Evolutionary conservation across 306 rosid species (phyloP).

Genomic region (Inga oerstediana): DNA sequence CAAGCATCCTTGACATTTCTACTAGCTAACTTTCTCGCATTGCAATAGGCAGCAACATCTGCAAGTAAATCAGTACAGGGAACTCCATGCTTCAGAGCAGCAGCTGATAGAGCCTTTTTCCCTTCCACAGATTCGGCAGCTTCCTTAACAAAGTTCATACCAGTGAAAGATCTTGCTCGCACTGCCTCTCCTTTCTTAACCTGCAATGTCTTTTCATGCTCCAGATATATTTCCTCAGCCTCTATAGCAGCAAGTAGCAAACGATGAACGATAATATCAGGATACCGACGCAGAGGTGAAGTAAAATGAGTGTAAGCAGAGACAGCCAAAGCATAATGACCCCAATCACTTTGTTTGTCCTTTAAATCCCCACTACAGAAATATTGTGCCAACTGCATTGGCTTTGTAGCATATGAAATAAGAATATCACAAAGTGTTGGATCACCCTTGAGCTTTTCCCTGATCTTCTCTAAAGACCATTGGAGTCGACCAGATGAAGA

Average conservation of each 20-base stretch:
- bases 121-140: constrained; percentile 76
- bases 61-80: constrained; percentile 58
- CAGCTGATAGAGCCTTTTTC: constrained; percentile 62
- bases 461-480: constrained; percentile 58
- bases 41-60: constrained; percentile 68
- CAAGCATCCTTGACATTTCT: constrained; percentile 77
- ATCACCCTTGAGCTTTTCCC: constrained; percentile 80
- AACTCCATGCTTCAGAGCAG: constrained; percentile 70
- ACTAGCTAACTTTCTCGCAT: constrained; percentile 76
- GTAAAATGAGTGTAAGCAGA: constrained; percentile 92
- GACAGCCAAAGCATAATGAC: constrained; percentile 79
- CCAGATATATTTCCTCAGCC: constrained; percentile 72
- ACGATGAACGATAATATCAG: constrained; percentile 95
- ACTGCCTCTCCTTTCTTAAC: constrained; percentile 36
- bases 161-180: constrained; percentile 67
- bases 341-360: constrained; percentile 57
- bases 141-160: constrained; percentile 59
- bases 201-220: constrained; percentile 41
- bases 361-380: constrained; percentile 75
- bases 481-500: constrained; percentile 78
- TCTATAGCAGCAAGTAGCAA: constrained; percentile 75
- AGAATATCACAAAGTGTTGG: constrained; percentile 62
- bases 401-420: constrained; percentile 66
- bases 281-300: constrained; percentile 85
- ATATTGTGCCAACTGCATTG: constrained; percentile 84